Evolutionary conservation across 2,329 filamentous ascomycete species (phyloP).

Genomic region (Claviceps sp.): DNA sequence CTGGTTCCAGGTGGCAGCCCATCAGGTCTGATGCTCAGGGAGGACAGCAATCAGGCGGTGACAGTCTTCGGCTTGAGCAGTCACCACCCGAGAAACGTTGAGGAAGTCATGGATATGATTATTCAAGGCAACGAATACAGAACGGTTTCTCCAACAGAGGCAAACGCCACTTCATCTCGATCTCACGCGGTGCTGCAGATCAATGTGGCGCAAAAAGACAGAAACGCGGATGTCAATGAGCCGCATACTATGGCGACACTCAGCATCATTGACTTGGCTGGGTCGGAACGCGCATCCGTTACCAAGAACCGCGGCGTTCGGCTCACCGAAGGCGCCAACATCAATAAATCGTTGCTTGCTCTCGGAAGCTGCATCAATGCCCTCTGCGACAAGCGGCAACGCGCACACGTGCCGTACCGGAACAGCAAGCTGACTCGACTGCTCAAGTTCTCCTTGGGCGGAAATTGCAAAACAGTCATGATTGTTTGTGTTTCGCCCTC

Average conservation of each 20-base stretch:
- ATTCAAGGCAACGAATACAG: conserved; percentile 86
- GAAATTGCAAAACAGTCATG: conserved; percentile 99
- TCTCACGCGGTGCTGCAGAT: conserved; percentile 97
- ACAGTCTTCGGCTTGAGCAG: conserved; percentile 84
- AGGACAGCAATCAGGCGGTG: conserved; percentile 87
- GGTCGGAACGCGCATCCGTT: conserved; percentile 87
- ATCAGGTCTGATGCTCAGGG: conserved; percentile 76
- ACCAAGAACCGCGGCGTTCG: conserved; percentile 93
- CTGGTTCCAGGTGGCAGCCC: conserved; percentile 76
- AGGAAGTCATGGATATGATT: conserved; percentile 99
- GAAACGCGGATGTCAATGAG: conserved; percentile 83
- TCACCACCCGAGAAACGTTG: conserved; percentile 78
- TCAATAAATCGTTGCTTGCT: conserved; percentile 95
- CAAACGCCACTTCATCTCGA: conserved; percentile 92
- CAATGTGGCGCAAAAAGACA: conserved; percentile 86
- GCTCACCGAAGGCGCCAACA: conserved; percentile 88
- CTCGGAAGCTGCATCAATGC: conserved; percentile 97
- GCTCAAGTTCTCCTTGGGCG: conserved; percentile 91
- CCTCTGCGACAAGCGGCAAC: conserved; percentile 81
- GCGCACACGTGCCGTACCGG: conserved; percentile 88
- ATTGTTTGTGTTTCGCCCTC: conserved; percentile 97
- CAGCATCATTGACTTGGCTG: conserved; percentile 94
- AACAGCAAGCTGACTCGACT: conserved; percentile 95
- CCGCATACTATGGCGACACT: conserved; percentile 96
- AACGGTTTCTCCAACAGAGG: conserved; percentile 92